Evolutionary conservation across 345 rosid species (phyloP), one percentile per base, ranked within the genome.

Genomic region (Brassica nigra): DNA sequence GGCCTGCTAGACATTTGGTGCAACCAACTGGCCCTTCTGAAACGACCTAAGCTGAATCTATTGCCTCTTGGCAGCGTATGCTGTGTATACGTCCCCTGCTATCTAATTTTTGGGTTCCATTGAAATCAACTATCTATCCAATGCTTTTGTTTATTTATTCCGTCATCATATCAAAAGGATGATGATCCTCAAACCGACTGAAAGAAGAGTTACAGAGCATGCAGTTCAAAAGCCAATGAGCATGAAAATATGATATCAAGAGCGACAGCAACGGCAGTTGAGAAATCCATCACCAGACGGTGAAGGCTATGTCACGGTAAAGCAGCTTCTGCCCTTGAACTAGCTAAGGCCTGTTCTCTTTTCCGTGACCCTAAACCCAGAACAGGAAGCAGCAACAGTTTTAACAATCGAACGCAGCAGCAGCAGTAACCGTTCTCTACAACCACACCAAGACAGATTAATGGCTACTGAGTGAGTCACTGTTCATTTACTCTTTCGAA

Each of bases 321-420:
- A 84, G 85, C 87, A 62, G 90, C 91, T 66, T 91, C 97, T 15
- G 87, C 96, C 0, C 62, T 89, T 73, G 92, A 92, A 76, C 94
- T 91, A 72, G 90, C 94, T 3, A 91, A 89, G 72, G 88, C 92
- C 74, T 90, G 18, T 39, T 10, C 47, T 39, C 47, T 2, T 39
- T 39, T 39, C 29, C 83, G 95, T 5, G 86, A 84, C 69, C 80
- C 86, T 20, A 86, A 83, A 79, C 28, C 80, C 23, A 87, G 87
- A 68, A 77, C 80, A n/a, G 84, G 82, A 76, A 62, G 80, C 62
- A 85, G 47, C 47, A 39, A 14, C 52, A 34, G 59, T 33, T 67
- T 87, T 69, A 63, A 77, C 79, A 62, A 80, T 27, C 91, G 84
- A 78, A 61, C 87, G 42, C 69, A 44, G 55, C 82, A 66, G 59